phyloP scores from a whole-genome alignment of 768 basidiomycete species.

The Dentipellis fragilis region DNA sequence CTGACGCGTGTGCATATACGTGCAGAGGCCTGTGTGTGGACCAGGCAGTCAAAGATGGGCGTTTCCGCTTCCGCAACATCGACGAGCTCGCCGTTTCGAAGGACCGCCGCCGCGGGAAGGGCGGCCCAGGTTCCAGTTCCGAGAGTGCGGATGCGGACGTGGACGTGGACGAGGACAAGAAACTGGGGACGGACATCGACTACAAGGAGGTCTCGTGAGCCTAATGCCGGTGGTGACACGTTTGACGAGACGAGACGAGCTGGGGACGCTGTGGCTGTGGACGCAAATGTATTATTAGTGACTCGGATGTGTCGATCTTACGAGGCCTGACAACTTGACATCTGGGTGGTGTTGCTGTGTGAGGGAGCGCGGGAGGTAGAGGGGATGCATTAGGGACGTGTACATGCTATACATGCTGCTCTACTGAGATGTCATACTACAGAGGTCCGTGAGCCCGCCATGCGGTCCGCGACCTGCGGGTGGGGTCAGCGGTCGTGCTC shows the following conservation, averaged over 20 bases:
- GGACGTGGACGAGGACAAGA: neutral
- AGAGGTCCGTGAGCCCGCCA: constrained; percentile 26
- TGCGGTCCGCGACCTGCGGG: constrained; percentile 22
- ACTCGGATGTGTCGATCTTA: too few relatives aligned
- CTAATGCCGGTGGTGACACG: too few relatives aligned
- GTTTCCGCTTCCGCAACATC: constrained; percentile 36
- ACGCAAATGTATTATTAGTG: too few relatives aligned
- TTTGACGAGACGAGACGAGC: too few relatives aligned
- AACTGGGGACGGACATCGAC: neutral
- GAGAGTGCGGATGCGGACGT: neutral
- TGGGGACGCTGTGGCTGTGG: too few relatives aligned
- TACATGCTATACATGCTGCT: too few relatives aligned
- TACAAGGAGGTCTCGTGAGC: too few relatives aligned
- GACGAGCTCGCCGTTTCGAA: neutral
- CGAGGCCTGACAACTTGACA: too few relatives aligned
- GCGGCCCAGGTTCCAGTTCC: neutral
- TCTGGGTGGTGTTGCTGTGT: too few relatives aligned
- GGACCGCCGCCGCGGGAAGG: neutral
- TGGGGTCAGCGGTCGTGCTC: neutral
- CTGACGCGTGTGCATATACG: constrained; percentile 4
- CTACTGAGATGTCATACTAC: constrained; percentile 18
- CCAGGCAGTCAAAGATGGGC: constrained; percentile 34
- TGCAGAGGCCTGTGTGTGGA: constrained; percentile 41
- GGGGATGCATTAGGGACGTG: too few relatives aligned
- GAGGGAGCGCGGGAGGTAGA: too few relatives aligned